Conservation (phyloP, 208 protist species). For the Herpetomonas tarakana region DNA sequence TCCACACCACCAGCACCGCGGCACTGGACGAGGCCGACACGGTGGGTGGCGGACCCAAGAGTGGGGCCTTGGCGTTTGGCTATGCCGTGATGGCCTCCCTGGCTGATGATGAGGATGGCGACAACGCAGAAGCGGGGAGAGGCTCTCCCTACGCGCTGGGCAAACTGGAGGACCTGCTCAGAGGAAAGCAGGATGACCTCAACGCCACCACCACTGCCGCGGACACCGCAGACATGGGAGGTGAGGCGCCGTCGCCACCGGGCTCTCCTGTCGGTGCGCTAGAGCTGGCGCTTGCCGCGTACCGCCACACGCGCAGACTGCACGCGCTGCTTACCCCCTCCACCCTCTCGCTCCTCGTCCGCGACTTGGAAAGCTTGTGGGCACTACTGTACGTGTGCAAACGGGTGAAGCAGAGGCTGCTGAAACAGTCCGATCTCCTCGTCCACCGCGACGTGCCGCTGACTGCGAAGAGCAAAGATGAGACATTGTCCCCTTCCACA, state of each 20-base stretch:
- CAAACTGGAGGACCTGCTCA: background rate
- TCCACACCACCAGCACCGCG: background rate
- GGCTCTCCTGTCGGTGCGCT: constrained; percentile 4
- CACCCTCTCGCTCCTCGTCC: constrained; percentile 9
- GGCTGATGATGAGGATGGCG: background rate
- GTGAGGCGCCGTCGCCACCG: background rate
- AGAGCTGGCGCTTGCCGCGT: constrained; percentile 10
- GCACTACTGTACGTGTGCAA: constrained; percentile 2
- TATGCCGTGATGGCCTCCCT: background rate
- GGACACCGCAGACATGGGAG: too few relatives aligned
- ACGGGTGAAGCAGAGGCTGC: background rate
- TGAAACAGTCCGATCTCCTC: background rate
- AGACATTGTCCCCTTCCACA: background rate
- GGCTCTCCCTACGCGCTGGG: background rate
- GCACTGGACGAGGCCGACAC: background rate
- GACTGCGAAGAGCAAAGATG: background rate
- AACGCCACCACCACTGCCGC: background rate
- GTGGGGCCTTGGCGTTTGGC: background rate
- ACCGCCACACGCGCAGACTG: background rate
- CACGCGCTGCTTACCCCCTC: constrained; percentile 4
- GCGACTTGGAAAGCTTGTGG: constrained; percentile 17
- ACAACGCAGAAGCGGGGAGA: background rate
- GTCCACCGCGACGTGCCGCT: background rate
- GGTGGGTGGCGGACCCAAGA: too few relatives aligned
- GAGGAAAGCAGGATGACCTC: background rate